Percentiles rank a stretch among this genome's conserved stretches.
These are phyloP conservation scores for Kuraishia ogatae DNA, from an alignment of 805 yeast species.

Conservation along the genomic window DNA sequence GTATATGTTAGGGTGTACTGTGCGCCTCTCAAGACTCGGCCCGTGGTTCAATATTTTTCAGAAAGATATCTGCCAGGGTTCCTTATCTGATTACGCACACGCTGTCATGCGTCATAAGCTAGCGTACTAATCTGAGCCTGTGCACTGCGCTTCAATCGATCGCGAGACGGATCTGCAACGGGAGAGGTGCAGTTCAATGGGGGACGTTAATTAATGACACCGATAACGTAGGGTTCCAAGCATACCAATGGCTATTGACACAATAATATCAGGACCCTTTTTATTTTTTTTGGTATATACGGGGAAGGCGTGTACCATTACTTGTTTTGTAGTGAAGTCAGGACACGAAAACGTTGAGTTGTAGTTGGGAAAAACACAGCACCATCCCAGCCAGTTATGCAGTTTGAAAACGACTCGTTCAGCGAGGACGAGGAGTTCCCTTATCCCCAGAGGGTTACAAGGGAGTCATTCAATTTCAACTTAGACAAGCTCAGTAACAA, in stretches of 20 bases:
- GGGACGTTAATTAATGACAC: no score
- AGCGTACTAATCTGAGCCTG: neutral
- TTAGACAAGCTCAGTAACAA: slow-evolving; percentile 8
- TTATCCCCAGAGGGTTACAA: slow-evolving; percentile 18
- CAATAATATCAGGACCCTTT: no score
- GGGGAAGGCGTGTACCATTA: no score
- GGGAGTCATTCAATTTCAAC: slow-evolving; percentile 19
- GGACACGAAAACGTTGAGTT: neutral
- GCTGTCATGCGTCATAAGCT: neutral
- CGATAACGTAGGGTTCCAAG: no score
- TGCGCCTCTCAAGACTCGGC: neutral
- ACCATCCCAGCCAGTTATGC: neutral
- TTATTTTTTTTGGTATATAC: no score
- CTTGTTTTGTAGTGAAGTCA: neutral
- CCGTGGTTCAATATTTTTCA: neutral
- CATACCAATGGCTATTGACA: no score
- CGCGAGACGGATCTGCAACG: neutral
- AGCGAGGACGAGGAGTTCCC: slow-evolving; percentile 17
- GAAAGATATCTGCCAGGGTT: neutral
- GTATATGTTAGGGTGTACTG: no score
- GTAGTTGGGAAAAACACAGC: neutral
- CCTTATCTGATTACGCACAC: neutral
- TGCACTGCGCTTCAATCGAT: neutral
- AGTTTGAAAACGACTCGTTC: neutral
- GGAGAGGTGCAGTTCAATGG: no score